A percentile compares a stretch with the other conserved stretches of the same genome.
Evolutionary conservation across 202 grass and related monocot genomes (phyloP).

Genomic region (Sporobolus alterniflorus): DNA sequence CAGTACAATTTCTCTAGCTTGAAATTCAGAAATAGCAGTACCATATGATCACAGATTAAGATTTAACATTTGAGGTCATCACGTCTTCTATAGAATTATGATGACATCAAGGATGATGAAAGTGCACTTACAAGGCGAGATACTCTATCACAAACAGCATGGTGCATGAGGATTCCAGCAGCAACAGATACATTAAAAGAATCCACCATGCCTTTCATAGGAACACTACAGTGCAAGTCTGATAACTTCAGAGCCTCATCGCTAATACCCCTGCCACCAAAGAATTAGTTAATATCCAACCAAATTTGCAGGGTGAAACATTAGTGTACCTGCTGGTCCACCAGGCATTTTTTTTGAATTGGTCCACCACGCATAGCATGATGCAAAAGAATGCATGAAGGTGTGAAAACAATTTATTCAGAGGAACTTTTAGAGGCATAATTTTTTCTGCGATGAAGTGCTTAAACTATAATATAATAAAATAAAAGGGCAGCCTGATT

Average conservation of each 20-base stretch:
- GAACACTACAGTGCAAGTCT: slow-evolving; percentile 91
- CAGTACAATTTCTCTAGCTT: too few species aligned
- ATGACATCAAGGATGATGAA: background rate
- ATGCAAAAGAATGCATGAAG: background rate
- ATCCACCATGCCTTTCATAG: slow-evolving; percentile 99
- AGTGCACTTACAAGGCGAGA: slow-evolving; percentile 70
- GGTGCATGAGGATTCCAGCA: slow-evolving; percentile 96
- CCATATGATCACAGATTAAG: background rate
- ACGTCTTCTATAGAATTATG: slow-evolving; percentile 20
- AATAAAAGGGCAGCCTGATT: too few species aligned
- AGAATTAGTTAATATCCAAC: slow-evolving; percentile 31
- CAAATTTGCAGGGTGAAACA: background rate
- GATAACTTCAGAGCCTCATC: slow-evolving; percentile 66
- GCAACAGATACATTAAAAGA: slow-evolving; percentile 99
- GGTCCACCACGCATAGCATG: background rate
- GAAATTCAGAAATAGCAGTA: background rate
- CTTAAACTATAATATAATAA: background rate
- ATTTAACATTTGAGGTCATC: background rate
- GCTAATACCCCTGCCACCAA: slow-evolving; percentile 78
- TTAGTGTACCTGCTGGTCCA: background rate
- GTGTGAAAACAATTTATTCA: background rate
- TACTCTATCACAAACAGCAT: slow-evolving; percentile 91
- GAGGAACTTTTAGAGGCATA: background rate
- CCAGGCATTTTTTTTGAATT: too few species aligned
- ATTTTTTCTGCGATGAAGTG: background rate